Base-by-base conservation (phyloP, 2,329 filamentous ascomycete species). In the Aspergillus sp. region DNA sequence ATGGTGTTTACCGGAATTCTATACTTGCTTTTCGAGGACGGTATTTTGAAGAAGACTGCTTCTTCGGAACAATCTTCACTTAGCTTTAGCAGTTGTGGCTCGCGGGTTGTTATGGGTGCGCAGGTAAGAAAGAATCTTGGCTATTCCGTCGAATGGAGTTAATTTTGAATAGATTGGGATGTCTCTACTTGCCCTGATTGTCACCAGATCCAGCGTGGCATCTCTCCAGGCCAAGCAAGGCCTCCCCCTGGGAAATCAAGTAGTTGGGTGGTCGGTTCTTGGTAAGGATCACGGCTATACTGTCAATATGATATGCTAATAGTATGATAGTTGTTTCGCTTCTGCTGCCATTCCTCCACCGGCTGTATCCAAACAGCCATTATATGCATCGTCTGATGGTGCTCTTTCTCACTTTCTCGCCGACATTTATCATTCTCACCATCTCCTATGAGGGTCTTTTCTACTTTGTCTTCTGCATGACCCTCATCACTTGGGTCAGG, bases 361-460 rank as follows among this genome's bases (percentile, higher is more conserved):
- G 84, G 19, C 59, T 94, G 2, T 83, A 87, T 51, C 85, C 89
- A 1, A 93, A 88, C 63, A 85, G 76, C 53, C 84, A 96, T 68
- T 96, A 97, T 65, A 79, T 97, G 53, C 90, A 97, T 65, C 84
- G 90, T 26, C 74, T 98, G 4, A 78, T 90, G 53, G 81, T 95
- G 55, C 83, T 96, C 42, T 98, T 97, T 71, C 75, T 98, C 39
- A 87, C 90, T 5, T 97, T 94, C 62, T 86, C 91, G 0, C 93
- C 93, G 0, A 86, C 86, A 1, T 98, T 97, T 67, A 86, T 98
- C 61, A 91, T 98, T 58, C 80, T 98, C 40, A 95, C 90, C 6
- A 96, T 97, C 56, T 96, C 91, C 1, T 98, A 95, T 69, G 93
- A 98, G 67, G 91, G 91, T 0, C 76, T 98, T 2, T 98, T 98